phyloP scores from a whole-genome alignment of 2,329 filamentous ascomycete species.

The Aspergillus pseudotamarii region DNA sequence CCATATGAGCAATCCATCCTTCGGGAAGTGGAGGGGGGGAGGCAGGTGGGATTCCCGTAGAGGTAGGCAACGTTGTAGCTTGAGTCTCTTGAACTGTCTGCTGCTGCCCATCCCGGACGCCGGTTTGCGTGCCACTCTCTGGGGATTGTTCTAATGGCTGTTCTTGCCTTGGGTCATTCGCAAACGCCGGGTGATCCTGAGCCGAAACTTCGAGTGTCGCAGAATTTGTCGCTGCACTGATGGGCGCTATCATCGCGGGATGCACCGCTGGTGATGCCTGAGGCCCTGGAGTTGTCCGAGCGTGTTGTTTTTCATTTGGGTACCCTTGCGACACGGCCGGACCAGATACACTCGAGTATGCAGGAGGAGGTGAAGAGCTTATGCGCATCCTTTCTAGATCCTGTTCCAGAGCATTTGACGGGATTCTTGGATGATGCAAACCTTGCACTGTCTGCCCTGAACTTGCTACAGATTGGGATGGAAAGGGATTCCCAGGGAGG shows the following conservation, averaged over 20 bases:
- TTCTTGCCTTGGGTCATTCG: slow-evolving; percentile 68
- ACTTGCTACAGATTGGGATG: slow-evolving; percentile 23
- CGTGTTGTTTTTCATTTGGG: slow-evolving; percentile 75
- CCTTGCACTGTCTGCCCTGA: slow-evolving; percentile 23
- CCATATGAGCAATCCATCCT: slow-evolving; percentile 96
- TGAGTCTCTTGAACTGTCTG: slow-evolving; percentile 29
- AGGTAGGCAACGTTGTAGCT: slow-evolving; percentile 37
- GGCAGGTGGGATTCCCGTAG: slow-evolving; percentile 62
- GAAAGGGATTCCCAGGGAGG: slow-evolving; percentile 40
- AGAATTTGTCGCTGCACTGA: slow-evolving; percentile 25
- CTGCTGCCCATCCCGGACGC: slow-evolving; percentile 10
- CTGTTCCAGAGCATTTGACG: slow-evolving; percentile 76
- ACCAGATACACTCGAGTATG: slow-evolving; percentile 77
- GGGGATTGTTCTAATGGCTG: slow-evolving; percentile 39
- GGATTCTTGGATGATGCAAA: slow-evolving; percentile 42
- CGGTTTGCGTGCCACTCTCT: slow-evolving; percentile 38
- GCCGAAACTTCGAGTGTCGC: slow-evolving; percentile 38
- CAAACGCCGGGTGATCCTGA: slow-evolving; percentile 81
- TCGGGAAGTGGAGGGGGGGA: slow-evolving; percentile 93
- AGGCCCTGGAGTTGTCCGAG: slow-evolving; percentile 32
- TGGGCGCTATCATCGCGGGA: slow-evolving; percentile 29
- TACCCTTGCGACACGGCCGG: slow-evolving; percentile 59
- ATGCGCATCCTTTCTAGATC: slow-evolving; percentile 83
- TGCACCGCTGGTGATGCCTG: slow-evolving; percentile 25
- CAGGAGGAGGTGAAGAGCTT: slow-evolving; percentile 85